Evolutionary conservation across 306 rosid genomes (phyloP), one percentile per base, ranked within the genome.

Genomic region (Vigna reflexopilosa): DNA sequence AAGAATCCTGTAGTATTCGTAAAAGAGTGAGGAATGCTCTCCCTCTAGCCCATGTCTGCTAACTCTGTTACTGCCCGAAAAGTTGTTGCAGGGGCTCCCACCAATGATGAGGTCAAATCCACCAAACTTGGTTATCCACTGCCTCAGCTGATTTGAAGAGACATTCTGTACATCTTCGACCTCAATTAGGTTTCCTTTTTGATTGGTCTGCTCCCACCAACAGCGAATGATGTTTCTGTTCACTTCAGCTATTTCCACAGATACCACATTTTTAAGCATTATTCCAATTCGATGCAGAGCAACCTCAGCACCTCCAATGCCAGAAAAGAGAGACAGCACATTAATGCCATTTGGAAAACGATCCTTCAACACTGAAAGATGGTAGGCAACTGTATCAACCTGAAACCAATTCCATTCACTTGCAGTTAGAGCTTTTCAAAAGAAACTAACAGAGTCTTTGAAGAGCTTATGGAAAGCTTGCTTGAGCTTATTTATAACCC

Each of bases 151-250:
- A 42, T 87, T 86, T 0, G 70, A 75, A 38, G 86, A 80, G 28
- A 92, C 73, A 72, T 75, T 67, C 22, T 83, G 89, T 45, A 92
- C 88, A 26, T 90, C 96, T 0, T 58, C 88, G 28, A 90, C 77
- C 78, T 90, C 90, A 22, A 81, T 57, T 79, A 92, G 70, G 28
- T 84, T 88, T 22, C 97, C 93, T 71, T 8, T 84, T 77, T 90
- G 97, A 80, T 78, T 83, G 0, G 96, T 92, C 73, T 90, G 97
- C 73, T 92, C 97, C 97, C 97, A 90, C 97, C 97, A 92, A 73
- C 96, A 50, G 34, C 88, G 84, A 9, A 92, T 71, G 1, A 90
- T 87, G 50, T 83, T 87, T 56, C 93, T 85, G 72, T 89, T 92
- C n/a, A 83, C 93, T 48, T 85, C 87, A 1, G 86, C 83, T 6